These are phyloP conservation scores for Ascochyta pisi DNA, from an alignment of 2,329 filamentous ascomycete genomes.

Conservation along the genomic window DNA sequence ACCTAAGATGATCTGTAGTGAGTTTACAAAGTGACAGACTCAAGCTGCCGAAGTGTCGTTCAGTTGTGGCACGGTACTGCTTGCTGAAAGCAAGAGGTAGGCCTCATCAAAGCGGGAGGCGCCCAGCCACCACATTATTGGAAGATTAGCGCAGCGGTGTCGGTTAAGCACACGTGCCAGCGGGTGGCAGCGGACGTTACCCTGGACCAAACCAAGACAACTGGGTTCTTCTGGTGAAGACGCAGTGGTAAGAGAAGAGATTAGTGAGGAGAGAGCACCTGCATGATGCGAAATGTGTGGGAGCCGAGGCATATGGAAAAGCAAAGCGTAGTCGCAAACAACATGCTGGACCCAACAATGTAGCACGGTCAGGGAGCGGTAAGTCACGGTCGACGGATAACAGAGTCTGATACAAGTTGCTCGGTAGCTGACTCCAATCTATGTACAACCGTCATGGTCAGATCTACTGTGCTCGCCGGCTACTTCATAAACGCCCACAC, in stretches of 20 bases:
- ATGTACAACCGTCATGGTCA: constrained; percentile 7
- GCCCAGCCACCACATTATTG: background rate
- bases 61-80: background rate
- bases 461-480: constrained; percentile 1
- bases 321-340: background rate
- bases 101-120: background rate
- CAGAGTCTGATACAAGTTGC: background rate
- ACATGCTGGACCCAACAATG: background rate
- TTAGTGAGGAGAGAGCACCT: background rate
- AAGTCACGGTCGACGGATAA: too few species aligned
- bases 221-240: background rate
- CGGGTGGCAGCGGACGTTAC: background rate
- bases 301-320: background rate
- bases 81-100: background rate
- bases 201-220: background rate
- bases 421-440: background rate
- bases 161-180: background rate
- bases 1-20: background rate
- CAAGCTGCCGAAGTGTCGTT: too few species aligned
- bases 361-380: background rate
- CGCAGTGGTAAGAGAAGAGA: background rate
- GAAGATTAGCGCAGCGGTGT: background rate
- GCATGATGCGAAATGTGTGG: background rate
- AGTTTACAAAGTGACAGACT: too few species aligned
- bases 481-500: constrained; percentile 4